phyloP scores from a whole-genome alignment of 345 rosid genomes.

The Acer campestre region DNA sequence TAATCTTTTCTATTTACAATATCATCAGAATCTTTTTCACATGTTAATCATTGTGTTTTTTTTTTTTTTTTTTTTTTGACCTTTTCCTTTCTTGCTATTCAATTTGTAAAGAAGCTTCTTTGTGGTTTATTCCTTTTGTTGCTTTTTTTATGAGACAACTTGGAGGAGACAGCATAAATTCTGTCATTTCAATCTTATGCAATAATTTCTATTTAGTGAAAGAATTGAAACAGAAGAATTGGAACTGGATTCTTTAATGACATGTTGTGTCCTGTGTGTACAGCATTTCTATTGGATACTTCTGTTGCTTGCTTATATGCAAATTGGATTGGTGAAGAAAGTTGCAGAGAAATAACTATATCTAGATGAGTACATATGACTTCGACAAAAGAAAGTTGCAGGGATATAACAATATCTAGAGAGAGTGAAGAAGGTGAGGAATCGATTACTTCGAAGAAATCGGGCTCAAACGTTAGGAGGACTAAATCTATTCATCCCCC shows the following conservation, averaged over 20 bases:
- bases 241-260: not conserved
- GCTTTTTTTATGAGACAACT: not conserved
- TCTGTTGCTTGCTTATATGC: not conserved
- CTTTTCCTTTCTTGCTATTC: not conserved
- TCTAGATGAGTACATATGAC: slow-evolving; percentile 20
- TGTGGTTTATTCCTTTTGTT: slow-evolving; percentile 12
- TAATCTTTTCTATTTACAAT: not conserved
- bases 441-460: slow-evolving; percentile 5
- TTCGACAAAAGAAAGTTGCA: slow-evolving; percentile 20
- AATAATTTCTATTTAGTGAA: not conserved
- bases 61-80: not conserved
- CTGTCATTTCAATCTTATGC: not conserved
- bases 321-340: not conserved
- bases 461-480: slow-evolving; percentile 8
- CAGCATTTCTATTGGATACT: not conserved
- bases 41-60: not conserved
- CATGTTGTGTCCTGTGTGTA: not conserved
- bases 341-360: not conserved
- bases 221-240: not conserved
- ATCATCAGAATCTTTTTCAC: not conserved
- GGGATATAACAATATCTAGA: slow-evolving; percentile 36
- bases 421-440: slow-evolving; percentile 30
- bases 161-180: not conserved
- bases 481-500: slow-evolving; percentile 35
- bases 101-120: slow-evolving; percentile 3